Evolutionary conservation across 2,329 filamentous ascomycete species (phyloP).

Genomic region (Daldinia sp.): DNA sequence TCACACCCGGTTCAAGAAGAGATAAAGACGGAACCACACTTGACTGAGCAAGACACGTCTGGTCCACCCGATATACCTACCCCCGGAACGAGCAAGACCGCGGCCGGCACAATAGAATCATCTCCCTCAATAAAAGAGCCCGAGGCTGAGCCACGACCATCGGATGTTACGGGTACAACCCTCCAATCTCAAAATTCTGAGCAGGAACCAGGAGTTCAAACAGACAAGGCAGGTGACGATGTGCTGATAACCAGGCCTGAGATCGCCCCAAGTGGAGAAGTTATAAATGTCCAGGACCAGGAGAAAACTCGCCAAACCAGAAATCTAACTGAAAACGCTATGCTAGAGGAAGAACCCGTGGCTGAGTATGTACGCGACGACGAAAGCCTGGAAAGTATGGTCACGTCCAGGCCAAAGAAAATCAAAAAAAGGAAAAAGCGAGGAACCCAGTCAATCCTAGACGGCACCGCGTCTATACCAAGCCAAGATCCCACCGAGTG

Average conservation of each 20-base stretch:
- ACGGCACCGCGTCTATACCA: conserved; percentile 17
- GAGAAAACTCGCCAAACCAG: conserved; percentile 13
- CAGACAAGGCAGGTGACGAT: conserved; percentile 13
- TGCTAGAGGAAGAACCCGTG: conserved; percentile 20
- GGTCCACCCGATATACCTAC: background rate
- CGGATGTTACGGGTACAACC: background rate
- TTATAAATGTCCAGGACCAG: conserved; percentile 1
- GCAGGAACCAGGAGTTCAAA: conserved; percentile 8
- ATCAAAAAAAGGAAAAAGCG: conserved; percentile 40
- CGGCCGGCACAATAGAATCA: background rate
- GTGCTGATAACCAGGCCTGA: conserved; percentile 5
- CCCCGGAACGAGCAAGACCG: background rate
- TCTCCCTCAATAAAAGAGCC: conserved; percentile 4
- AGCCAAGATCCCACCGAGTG: conserved; percentile 14
- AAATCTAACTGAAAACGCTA: conserved; percentile 8
- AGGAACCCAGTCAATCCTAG: conserved; percentile 14
- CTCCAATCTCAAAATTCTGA: conserved; percentile 5
- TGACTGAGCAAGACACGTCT: background rate
- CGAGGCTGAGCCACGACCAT: conserved; percentile 9
- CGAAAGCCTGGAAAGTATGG: conserved; percentile 6
- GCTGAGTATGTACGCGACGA: conserved; percentile 14
- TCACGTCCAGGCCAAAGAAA: conserved; percentile 34
- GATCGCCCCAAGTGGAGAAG: conserved; percentile 4
- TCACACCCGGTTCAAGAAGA: conserved; percentile 7
- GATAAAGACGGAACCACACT: conserved; percentile 5